Conservation (phyloP, 352 stramenopile genomes). For the Phytopythium kandeliae region DNA sequence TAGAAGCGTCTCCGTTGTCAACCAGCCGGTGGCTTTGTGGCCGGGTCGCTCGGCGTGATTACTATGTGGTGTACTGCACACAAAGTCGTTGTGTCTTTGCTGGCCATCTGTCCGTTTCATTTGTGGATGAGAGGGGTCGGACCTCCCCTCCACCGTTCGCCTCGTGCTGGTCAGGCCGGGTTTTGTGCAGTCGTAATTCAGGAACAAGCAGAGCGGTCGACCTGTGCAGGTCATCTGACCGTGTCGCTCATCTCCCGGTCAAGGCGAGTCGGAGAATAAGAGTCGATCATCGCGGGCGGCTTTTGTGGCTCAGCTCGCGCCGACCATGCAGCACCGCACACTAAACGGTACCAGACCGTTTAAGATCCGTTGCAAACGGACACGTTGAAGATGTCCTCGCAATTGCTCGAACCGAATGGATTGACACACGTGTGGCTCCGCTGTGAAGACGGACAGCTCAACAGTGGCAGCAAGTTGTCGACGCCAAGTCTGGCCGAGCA, state of each 20-base stretch:
- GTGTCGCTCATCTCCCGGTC: neutral
- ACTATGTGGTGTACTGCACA: neutral
- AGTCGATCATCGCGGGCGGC: neutral
- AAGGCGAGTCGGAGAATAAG: neutral
- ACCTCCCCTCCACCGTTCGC: neutral
- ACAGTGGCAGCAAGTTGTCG: neutral
- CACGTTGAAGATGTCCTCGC: conserved; percentile 2
- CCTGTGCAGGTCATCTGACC: neutral
- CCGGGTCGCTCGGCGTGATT: neutral
- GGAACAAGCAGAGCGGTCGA: too few relatives aligned
- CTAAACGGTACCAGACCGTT: neutral
- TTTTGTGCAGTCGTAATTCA: conserved; percentile 1
- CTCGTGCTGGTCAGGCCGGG: neutral
- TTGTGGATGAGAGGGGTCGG: neutral
- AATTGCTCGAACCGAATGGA: neutral
- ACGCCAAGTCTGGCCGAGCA: too few relatives aligned
- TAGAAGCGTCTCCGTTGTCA: neutral
- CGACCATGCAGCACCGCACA: neutral
- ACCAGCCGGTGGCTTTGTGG: neutral
- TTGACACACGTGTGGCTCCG: neutral
- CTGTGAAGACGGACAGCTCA: too few relatives aligned
- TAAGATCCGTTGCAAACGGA: neutral
- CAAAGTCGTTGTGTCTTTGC: neutral
- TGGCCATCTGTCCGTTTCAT: neutral
- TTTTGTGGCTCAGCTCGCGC: conserved; percentile 3